A percentile compares a stretch with the other conserved stretches of the same genome.
phyloP scores from a whole-genome alignment of 164 flowering plant genomes.

The Cinnamomum micranthum region DNA sequence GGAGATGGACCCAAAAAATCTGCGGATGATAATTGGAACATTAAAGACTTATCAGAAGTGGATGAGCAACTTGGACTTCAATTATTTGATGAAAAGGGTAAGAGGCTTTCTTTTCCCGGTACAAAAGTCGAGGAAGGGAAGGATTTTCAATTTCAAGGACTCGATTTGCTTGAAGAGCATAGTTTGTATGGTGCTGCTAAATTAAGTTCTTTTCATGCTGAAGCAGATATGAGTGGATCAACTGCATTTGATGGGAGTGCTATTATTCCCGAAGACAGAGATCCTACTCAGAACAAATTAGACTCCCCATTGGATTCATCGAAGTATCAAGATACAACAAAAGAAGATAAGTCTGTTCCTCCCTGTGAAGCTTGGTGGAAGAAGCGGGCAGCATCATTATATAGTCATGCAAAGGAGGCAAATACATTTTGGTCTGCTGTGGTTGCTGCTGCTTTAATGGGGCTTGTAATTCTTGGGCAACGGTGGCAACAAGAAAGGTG shows the following conservation, averaged over 20 bases:
- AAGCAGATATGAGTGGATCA: constrained; percentile 27
- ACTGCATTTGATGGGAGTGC: constrained; percentile 5
- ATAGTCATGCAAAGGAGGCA: constrained; percentile 75
- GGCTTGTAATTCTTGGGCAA: constrained; percentile 85
- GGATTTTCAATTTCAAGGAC: constrained; percentile 27
- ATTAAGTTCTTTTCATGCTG: constrained; percentile 18
- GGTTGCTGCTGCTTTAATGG: constrained; percentile 92
- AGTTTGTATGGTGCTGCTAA: constrained; percentile 33
- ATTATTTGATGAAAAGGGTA: constrained; percentile 41
- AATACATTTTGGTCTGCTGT: constrained; percentile 82
- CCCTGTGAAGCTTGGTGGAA: constrained; percentile 97
- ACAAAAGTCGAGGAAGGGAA: constrained; percentile 37
- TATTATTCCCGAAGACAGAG: constrained; percentile 3
- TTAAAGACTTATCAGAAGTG: constrained; percentile 29
- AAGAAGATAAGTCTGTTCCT: constrained; percentile 46
- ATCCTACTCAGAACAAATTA: constrained; percentile 11
- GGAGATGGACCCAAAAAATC: constrained; percentile 33
- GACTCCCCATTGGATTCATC: constrained; percentile 14
- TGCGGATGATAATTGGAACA: constrained; percentile 34
- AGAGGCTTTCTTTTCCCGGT: constrained; percentile 24
- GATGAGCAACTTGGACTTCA: constrained; percentile 47
- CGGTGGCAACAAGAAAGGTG: constrained; percentile 87
- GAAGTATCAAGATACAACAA: constrained; percentile 6
- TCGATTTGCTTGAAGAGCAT: constrained; percentile 46
- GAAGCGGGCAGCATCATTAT: constrained; percentile 61